Evolutionary conservation across 2,329 filamentous ascomycete species (phyloP).

Genomic region (Fusarium abutilonis): DNA sequence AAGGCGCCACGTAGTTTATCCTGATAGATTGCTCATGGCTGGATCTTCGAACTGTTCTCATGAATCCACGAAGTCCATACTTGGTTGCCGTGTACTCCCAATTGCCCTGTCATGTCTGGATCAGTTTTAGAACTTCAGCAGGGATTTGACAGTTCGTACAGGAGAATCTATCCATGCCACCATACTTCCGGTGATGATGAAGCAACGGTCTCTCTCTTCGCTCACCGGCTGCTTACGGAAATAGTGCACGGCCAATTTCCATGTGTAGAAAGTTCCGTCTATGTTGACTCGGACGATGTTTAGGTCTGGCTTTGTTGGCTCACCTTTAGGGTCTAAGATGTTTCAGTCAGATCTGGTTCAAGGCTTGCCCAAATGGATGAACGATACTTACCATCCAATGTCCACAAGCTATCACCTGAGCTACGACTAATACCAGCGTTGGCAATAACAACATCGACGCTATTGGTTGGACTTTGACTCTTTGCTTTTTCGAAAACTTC

Average conservation of each 20-base stretch:
- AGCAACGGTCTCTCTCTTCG: conserved; percentile 55
- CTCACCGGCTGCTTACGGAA: conserved; percentile 54
- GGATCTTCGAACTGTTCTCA: conserved; percentile 31
- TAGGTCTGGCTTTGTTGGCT: conserved; percentile 52
- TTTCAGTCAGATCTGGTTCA: neutral
- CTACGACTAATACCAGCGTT: conserved; percentile 57
- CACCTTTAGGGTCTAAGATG: conserved; percentile 20
- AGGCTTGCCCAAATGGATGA: neutral
- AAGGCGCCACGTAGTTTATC: conserved; percentile 58
- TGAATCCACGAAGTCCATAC: conserved; percentile 29
- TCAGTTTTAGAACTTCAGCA: neutral
- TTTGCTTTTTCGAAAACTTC: conserved; percentile 54
- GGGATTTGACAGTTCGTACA: conserved; percentile 11
- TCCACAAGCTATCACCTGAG: conserved; percentile 52
- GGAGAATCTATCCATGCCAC: conserved; percentile 59
- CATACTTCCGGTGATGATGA: conserved; percentile 61
- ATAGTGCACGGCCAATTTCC: conserved; percentile 58
- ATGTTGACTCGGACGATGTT: conserved; percentile 55
- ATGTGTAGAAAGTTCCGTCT: conserved; percentile 56
- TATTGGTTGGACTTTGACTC: conserved; percentile 49
- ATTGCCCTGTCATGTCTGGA: conserved; percentile 21
- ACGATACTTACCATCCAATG: conserved; percentile 47
- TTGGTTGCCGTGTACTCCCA: conserved; percentile 41
- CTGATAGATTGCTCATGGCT: conserved; percentile 54
- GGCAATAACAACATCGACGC: conserved; percentile 58